phyloP scores from a whole-genome alignment of 2,329 filamentous ascomycete genomes.

The Emergomyces africanus region DNA sequence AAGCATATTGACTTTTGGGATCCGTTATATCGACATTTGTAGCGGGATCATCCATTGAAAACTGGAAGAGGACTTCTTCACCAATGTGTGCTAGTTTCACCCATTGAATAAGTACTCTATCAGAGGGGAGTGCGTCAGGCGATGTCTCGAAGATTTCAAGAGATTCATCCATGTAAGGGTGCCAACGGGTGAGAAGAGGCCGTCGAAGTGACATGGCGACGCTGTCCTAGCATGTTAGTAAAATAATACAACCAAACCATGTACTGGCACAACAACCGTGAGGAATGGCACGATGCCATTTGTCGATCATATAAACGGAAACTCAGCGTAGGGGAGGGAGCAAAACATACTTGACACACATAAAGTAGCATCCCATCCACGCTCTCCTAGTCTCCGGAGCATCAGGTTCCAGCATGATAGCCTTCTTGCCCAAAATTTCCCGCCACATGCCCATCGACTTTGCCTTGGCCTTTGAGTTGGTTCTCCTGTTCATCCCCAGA shows the following conservation, averaged over 20 bases:
- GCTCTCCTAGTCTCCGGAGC: constrained; percentile 45
- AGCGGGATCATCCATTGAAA: constrained; percentile 52
- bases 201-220: constrained; percentile 47
- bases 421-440: constrained; percentile 28
- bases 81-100: constrained; percentile 48
- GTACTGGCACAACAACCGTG: background rate
- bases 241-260: background rate
- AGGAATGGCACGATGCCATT: background rate
- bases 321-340: background rate
- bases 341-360: constrained; percentile 39
- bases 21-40: constrained; percentile 45
- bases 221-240: constrained; percentile 22
- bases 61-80: constrained; percentile 55
- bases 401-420: constrained; percentile 33
- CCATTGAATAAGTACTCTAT: constrained; percentile 44
- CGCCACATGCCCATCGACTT: constrained; percentile 23
- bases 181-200: constrained; percentile 47
- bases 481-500: constrained; percentile 56
- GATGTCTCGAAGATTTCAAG: constrained; percentile 45
- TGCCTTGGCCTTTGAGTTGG: constrained; percentile 26
- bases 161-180: constrained; percentile 51
- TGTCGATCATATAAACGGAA: background rate
- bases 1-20: constrained; percentile 48
- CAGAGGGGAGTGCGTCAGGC: constrained; percentile 43
- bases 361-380: constrained; percentile 50